A percentile compares a stretch with the other conserved stretches of the same genome.
Evolutionary conservation across 352 stramenopile genomes (phyloP).

Genomic region (Blastocystis sp.): DNA sequence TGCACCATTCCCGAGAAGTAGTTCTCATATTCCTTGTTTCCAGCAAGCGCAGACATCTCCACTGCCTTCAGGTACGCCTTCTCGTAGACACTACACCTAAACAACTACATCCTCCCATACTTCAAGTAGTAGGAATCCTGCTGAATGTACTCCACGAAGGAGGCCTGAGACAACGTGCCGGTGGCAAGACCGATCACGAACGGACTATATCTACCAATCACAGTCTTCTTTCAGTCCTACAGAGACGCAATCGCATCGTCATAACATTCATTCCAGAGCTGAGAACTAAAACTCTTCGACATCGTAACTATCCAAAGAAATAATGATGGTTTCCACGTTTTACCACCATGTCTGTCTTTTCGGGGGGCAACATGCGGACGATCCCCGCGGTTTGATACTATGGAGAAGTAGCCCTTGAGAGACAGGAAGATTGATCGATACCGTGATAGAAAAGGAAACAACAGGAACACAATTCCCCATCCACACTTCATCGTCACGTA

Average conservation of each 20-base stretch:
- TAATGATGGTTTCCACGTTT: background rate
- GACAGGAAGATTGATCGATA: no score
- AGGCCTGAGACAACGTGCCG: slow-evolving; percentile 6
- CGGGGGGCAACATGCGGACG: no score
- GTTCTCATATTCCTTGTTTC: slow-evolving; percentile 28
- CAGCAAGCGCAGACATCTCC: background rate
- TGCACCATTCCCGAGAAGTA: slow-evolving; percentile 30
- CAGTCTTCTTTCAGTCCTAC: background rate
- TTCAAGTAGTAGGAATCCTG: slow-evolving; percentile 55
- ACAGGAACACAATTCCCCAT: no score
- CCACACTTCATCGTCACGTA: no score
- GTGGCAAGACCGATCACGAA: slow-evolving; percentile 45
- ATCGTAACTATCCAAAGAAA: slow-evolving; percentile 46
- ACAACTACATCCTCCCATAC: background rate
- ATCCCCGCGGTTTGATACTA: no score
- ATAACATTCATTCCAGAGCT: slow-evolving; percentile 48
- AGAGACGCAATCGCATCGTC: slow-evolving; percentile 34
- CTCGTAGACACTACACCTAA: slow-evolving; percentile 49
- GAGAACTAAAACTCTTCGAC: slow-evolving; percentile 33
- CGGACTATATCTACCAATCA: slow-evolving; percentile 46
- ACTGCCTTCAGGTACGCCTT: slow-evolving; percentile 47
- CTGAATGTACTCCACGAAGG: slow-evolving; percentile 56
- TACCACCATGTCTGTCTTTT: background rate
- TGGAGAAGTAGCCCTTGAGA: no score
- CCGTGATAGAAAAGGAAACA: no score